Evolutionary conservation across 495 filamentous ascomycete genomes (phyloP), one percentile per base, ranked within the genome.

Genomic region (Clavariopsis aquatica): DNA sequence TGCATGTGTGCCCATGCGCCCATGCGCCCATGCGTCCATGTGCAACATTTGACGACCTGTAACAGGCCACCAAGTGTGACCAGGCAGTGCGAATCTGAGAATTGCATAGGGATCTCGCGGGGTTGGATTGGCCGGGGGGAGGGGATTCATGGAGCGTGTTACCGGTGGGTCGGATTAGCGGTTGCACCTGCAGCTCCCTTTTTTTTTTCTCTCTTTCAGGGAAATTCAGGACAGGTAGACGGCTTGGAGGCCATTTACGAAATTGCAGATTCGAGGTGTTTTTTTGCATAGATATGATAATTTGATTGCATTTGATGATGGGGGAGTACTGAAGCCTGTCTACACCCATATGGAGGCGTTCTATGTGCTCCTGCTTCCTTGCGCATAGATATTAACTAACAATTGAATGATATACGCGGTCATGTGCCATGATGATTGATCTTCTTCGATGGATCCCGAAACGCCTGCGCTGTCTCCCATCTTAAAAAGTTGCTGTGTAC

Each of bases 391-490:
- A 60, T 47, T 45, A 23, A 57, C 8, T 31, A 23, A 41, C 9
- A 19, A 12, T 5, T 38, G 12, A 15, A 57, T 31, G 54, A 27
- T 49, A 19, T 41, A 20, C 49, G 34, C 26, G 38, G 38, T n/a
- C 38, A 43, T 31, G 22, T 38, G 36, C 1, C n/a, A 63, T 46
- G 23, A 49, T 23, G 38, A 52, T 7, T 23, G 38, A 52, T 7
- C 17, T 15, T 17, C 26, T 9, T 12, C 28, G 20, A 19, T 15
- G 19, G 13, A 41, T 55, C 38, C 60, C 38, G 2, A 34, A 51
- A 53, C 62, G 62, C 57, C 63, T 60, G 63, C 34, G 31, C 55
- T 52, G 47, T 29, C 51, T 28, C n/a, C 54, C 36, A 15, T 43
- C 38, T 43, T 29, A 17, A 51, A 27, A 27, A 43, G 41, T 43